A percentile compares a stretch with the other conserved stretches of the same genome.
phyloP scores from a whole-genome alignment of 768 basidiomycete genomes.

The Lactifluus subvellereus region DNA sequence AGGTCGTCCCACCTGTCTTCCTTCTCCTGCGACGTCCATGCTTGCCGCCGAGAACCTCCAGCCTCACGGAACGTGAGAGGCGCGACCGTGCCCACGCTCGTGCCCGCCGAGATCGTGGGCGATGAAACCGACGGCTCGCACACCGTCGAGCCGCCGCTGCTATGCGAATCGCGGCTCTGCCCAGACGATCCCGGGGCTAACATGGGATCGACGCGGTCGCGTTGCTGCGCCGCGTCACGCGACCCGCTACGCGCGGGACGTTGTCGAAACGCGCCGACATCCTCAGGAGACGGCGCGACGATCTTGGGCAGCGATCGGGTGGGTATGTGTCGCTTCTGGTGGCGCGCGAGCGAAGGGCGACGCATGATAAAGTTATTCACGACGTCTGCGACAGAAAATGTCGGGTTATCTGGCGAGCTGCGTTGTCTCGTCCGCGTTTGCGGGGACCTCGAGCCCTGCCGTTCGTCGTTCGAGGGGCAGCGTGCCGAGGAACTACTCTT shows the following conservation, averaged over 20 bases:
- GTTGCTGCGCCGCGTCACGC: conserved; percentile 18
- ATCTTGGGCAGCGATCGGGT: conserved; percentile 2
- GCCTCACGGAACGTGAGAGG: conserved; percentile 47
- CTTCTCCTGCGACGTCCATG: conserved; percentile 64
- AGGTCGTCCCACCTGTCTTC: conserved; percentile 65
- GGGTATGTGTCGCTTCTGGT: conserved; percentile 4
- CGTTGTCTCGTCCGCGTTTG: conserved; percentile 10
- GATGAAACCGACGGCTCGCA: conserved; percentile 17
- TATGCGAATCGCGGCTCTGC: conserved; percentile 14
- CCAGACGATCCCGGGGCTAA: conserved; percentile 26
- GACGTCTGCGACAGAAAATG: conserved; percentile 42
- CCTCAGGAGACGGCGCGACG: conserved; percentile 20
- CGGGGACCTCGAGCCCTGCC: neutral
- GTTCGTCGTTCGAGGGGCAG: neutral
- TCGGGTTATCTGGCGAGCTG: conserved; percentile 43
- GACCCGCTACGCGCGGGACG: conserved; percentile 28
- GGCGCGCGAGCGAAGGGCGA: conserved; percentile 17
- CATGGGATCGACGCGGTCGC: conserved; percentile 6
- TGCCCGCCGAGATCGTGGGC: neutral
- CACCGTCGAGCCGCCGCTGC: conserved; percentile 21
- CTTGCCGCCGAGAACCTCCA: conserved; percentile 32
- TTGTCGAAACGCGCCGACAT: conserved; percentile 21
- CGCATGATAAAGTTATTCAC: conserved; percentile 41
- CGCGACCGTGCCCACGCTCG: conserved; percentile 23
- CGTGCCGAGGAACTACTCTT: conserved; percentile 3